These are phyloP conservation scores for Aciculoconidium aculeatum DNA, from an alignment of 805 yeast species.

Conservation along the genomic window DNA sequence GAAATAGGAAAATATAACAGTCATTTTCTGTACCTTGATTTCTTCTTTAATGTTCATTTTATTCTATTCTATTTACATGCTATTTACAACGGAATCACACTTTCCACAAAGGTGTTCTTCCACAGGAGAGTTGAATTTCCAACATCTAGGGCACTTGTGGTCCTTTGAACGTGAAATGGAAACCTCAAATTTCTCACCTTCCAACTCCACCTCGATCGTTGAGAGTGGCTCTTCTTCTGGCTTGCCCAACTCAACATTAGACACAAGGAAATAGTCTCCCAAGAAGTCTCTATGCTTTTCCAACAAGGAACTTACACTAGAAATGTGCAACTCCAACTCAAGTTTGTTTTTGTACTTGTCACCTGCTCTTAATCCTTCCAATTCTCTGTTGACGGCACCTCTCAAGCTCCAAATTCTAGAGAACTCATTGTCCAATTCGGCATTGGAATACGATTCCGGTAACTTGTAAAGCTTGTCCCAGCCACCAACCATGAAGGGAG, in stretches of 20 bases:
- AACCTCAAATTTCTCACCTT: conserved; percentile 20
- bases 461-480: conserved; percentile 22
- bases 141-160: conserved; percentile 87
- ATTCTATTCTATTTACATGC: conserved; percentile 14
- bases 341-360: conserved; percentile 53
- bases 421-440: conserved; percentile 39
- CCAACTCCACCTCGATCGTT: conserved; percentile 6
- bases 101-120: conserved; percentile 58
- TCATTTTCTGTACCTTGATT: neutral
- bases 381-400: conserved; percentile 41
- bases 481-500: conserved; percentile 49
- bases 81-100: conserved; percentile 46
- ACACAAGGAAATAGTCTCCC: conserved; percentile 55
- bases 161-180: conserved; percentile 40
- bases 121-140: conserved; percentile 62
- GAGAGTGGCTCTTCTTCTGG: neutral
- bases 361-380: conserved; percentile 52
- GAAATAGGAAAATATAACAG: neutral
- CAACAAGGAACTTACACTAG: conserved; percentile 9
- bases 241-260: conserved; percentile 43
- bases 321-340: conserved; percentile 46
- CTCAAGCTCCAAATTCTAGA: conserved; percentile 41
- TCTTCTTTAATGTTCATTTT: neutral
- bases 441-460: conserved; percentile 30
- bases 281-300: conserved; percentile 16